Base-by-base conservation (phyloP, 2,329 filamentous ascomycete species). In the Fusarium sarcochroum region DNA sequence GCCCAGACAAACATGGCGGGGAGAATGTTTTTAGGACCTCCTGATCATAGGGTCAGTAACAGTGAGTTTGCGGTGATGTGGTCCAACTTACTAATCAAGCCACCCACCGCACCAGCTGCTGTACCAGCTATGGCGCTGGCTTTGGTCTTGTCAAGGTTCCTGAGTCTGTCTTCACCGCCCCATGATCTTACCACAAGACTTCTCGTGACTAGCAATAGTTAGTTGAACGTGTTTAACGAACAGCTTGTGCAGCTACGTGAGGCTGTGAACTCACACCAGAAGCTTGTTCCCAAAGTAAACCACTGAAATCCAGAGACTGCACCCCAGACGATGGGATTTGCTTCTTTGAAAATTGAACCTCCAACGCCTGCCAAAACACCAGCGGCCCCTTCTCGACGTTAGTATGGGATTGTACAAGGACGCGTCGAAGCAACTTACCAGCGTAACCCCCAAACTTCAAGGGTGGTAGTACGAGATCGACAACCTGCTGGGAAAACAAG, bases 241-340 rank as follows among this genome's bases (percentile, higher is more conserved):
- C 32, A 2, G 27, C 42, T 5, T 18, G 5, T 23, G 7, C 6
- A n/a, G 58, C 21, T 27, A 18, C 25, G 20, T 13, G 21, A 60
- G 25, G 25, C 51, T 18, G 17, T 34, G 2, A 41, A 80, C 87
- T 75, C 83, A 90, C 91, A 90, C 85, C 90, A 95, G 76, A 90
- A 98, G 17, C 88, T 91, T 46, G 87, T 88, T 35, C 93, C 93
- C 38, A 97, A 85, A 41, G 88, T 85, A 78, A 93, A 93, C 88
- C 93, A 97, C 80, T 97, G 93, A 40, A 93, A 83, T 18, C 93
- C 91, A 21, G 91, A 90, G 37, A 90, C 86, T 14, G 91, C 71
- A 1, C 93, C 90, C 80, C 93, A 95, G 8, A 95, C 79, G 4
- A 89, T 85, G 6, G 92, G 90, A 15, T 86, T 87, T 21, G 83